Base-by-base conservation (phyloP, 768 basidiomycete genomes). In the Termitomyces sp. region DNA sequence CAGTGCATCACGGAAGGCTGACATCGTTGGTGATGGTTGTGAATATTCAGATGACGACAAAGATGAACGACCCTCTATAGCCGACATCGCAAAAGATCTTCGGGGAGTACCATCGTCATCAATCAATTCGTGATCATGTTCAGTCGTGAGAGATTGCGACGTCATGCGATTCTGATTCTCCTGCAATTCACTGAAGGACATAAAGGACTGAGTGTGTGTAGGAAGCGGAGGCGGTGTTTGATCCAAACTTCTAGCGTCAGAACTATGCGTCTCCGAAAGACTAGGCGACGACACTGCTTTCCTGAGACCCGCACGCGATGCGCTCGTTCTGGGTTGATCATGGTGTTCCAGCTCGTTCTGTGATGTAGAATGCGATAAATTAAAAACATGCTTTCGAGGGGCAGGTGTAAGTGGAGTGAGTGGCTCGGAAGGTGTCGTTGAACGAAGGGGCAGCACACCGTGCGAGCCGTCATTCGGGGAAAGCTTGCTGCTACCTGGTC, bases 1-100 rank as follows among this genome's bases (percentile, higher is more conserved):
- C 17, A 61, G 59, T 38, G 80, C 83, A 65, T 90, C 88, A 32
- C 84, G 83, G 74, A 92, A 92, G n/a, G 87, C 88, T n/a, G 90
- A 91, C 6, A 81, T 85, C 4, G 89, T 89, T 1, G 90, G 91
- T 10, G 90, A 92, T 5, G 83, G 79, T 64, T 86, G 84, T 10
- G 88, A 86, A 70, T 88, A 87, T 57, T 86, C 83, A 12, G 88
- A 89, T 9, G 4, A 38, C 47, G 45, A 47, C 34, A 86, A 64
- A 20, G 89, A 88, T 4, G 77, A 82, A 45, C 86, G 79, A 64
- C 77, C 80, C 17, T 72, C 79, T 65, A 69, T 65, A 3, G 82
- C 71, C 29, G 86, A 86, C 50, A 84, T 64, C 20, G 83, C 77
- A 61, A 85, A 71, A 2, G 86, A 87, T 36, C 75, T 74, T 56